These are phyloP conservation scores for Trypanosoma scelopori DNA, from an alignment of 208 protist genomes.

Conservation along the genomic window DNA sequence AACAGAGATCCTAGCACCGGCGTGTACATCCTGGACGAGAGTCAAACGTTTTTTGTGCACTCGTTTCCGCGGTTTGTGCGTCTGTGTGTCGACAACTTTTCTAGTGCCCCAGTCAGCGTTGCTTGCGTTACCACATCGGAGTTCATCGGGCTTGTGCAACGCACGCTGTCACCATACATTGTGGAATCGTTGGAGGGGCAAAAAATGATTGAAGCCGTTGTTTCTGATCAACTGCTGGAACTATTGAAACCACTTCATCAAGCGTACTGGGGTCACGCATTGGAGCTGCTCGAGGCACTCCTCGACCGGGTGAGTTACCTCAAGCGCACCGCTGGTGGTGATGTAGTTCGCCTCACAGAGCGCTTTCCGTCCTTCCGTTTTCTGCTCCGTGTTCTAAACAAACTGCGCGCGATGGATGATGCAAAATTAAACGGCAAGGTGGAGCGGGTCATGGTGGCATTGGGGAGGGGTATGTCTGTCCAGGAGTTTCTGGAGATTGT, in stretches of 20 bases:
- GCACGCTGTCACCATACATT: conserved; percentile 78
- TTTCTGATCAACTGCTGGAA: conserved; percentile 68
- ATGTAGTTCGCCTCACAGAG: conserved; percentile 42
- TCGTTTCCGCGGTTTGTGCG: conserved; percentile 56
- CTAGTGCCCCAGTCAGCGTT: conserved; percentile 58
- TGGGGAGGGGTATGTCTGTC: conserved; percentile 79
- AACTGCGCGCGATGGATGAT: conserved; percentile 82
- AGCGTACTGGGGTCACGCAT: conserved; percentile 63
- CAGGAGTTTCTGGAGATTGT: conserved; percentile 67
- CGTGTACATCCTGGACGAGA: conserved; percentile 41
- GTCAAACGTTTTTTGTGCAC: conserved; percentile 53
- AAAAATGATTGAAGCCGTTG: conserved; percentile 59
- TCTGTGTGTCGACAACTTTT: conserved; percentile 60
- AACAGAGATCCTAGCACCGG: conserved; percentile 30
- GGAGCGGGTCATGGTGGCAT: conserved; percentile 67
- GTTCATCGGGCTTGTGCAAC: conserved; percentile 58
- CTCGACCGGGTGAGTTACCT: conserved; percentile 76
- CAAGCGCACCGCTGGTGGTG: conserved; percentile 48
- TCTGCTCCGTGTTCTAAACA: conserved; percentile 82
- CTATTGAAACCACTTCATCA: conserved; percentile 79
- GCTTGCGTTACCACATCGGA: conserved; percentile 44
- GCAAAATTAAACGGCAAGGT: conserved; percentile 68
- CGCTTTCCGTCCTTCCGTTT: conserved; percentile 71
- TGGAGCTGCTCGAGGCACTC: conserved; percentile 60
- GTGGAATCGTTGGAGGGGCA: conserved; percentile 70